Evolutionary conservation across 345 rosid genomes (phyloP).

Genomic region (Dipteronia dyeriana): DNA sequence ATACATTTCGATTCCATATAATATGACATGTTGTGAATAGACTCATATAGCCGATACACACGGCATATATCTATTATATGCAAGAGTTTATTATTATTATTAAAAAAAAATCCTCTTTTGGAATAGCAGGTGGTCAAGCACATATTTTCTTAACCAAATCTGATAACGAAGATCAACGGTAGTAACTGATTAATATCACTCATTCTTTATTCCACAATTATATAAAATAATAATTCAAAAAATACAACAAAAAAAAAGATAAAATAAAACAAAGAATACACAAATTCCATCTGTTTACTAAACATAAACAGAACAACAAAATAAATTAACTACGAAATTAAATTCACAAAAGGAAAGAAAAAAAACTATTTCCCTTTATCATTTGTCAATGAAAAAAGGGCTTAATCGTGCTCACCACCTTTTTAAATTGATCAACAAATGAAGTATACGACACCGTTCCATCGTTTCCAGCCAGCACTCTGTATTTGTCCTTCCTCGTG

Average conservation of each 20-base stretch:
- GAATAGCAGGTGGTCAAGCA: neutral
- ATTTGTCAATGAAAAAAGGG: conserved; percentile 44
- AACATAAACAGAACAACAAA: neutral
- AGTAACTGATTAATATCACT: neutral
- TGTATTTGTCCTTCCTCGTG: conserved; percentile 86
- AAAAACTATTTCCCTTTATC: neutral
- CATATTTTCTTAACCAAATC: neutral
- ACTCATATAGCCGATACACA: no score
- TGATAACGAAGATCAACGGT: neutral
- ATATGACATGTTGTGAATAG: no score
- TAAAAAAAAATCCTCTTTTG: no score
- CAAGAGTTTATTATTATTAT: no score
- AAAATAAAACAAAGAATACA: neutral
- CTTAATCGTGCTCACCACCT: conserved; percentile 58
- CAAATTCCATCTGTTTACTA: conserved; percentile 15
- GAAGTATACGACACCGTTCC: conserved; percentile 70
- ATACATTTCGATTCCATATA: no score
- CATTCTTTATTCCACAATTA: conserved; percentile 18
- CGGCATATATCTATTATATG: no score
- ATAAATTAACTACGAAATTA: conserved; percentile 3
- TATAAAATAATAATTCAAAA: conserved; percentile 1
- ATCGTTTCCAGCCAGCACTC: conserved; percentile 80
- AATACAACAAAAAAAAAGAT: neutral
- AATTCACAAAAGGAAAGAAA: neutral
- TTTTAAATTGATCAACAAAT: conserved; percentile 50